Evolutionary conservation across 2,329 filamentous ascomycete genomes (phyloP).

Genomic region (Cryphonectria radicalis): DNA sequence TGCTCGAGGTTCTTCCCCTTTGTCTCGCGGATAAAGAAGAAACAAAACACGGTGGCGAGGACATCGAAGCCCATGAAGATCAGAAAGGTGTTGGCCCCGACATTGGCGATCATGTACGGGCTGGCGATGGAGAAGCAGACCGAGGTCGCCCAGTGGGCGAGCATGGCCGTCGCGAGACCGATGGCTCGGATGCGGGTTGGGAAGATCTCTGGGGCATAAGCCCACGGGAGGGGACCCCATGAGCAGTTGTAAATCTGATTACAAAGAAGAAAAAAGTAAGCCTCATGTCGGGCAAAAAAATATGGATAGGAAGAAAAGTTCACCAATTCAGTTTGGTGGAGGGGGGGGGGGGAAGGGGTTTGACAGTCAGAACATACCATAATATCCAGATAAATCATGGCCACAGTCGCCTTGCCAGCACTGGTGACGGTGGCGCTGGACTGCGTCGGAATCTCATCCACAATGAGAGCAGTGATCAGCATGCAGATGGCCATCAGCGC

Average conservation of each 20-base stretch:
- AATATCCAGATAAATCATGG: conserved; percentile 24
- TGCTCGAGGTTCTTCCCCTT: conserved; percentile 24
- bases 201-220: conserved; percentile 31
- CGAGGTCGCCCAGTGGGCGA: conserved; percentile 35
- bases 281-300: neutral
- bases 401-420: conserved; percentile 21
- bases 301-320: neutral
- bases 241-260: conserved; percentile 26
- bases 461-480: conserved; percentile 17
- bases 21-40: conserved; percentile 21
- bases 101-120: conserved; percentile 19
- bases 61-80: conserved; percentile 26
- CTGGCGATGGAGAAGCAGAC: conserved; percentile 24
- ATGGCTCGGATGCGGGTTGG: conserved; percentile 36
- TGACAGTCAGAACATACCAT: conserved; percentile 4
- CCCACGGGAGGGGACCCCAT: conserved; percentile 28
- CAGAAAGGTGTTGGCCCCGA: conserved; percentile 24
- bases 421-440: conserved; percentile 16
- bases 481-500: conserved; percentile 16
- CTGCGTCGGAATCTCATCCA: conserved; percentile 15
- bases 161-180: conserved; percentile 46
- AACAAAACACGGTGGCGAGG: conserved; percentile 17
- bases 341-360: too few species aligned
- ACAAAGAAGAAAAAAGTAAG: neutral
- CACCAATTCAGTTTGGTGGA: too few species aligned